These are phyloP conservation scores for Beauveria brongniartii DNA, from an alignment of 2,329 filamentous ascomycete genomes.

Conservation along the genomic window DNA sequence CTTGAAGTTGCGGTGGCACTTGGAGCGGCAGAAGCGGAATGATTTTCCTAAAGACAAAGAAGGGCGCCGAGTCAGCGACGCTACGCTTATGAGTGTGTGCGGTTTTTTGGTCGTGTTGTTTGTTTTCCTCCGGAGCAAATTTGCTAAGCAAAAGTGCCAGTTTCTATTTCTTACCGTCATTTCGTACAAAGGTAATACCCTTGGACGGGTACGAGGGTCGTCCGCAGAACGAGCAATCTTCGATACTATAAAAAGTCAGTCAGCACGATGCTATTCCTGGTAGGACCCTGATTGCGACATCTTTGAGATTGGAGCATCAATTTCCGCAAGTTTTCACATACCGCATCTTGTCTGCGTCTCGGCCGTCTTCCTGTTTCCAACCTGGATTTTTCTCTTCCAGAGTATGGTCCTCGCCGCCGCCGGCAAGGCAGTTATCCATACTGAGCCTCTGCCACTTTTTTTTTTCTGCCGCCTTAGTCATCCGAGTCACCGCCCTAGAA, in stretches of 20 bases:
- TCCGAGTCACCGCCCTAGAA: conserved; percentile 7
- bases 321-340: neutral
- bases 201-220: conserved; percentile 47
- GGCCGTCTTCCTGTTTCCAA: conserved; percentile 3
- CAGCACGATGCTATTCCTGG: neutral
- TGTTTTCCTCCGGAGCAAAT: neutral
- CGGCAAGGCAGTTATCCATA: neutral
- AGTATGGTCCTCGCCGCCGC: conserved; percentile 1
- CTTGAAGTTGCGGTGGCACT: conserved; percentile 70
- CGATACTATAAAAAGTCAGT: conserved; percentile 25
- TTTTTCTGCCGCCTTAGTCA: conserved; percentile 17
- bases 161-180: conserved; percentile 30
- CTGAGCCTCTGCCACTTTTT: conserved; percentile 11
- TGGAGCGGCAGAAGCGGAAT: conserved; percentile 52
- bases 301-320: neutral
- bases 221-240: conserved; percentile 39
- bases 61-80: neutral
- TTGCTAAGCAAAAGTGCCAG: neutral
- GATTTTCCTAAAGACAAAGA: conserved; percentile 27
- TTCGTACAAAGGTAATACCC: conserved; percentile 45
- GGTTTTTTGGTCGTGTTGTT: neutral
- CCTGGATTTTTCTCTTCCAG: neutral
- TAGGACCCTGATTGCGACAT: neutral
- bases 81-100: no score
- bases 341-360: conserved; percentile 12